Conservation (phyloP, 176 grass and related monocot genomes). For the Phoenix roebelenii region DNA sequence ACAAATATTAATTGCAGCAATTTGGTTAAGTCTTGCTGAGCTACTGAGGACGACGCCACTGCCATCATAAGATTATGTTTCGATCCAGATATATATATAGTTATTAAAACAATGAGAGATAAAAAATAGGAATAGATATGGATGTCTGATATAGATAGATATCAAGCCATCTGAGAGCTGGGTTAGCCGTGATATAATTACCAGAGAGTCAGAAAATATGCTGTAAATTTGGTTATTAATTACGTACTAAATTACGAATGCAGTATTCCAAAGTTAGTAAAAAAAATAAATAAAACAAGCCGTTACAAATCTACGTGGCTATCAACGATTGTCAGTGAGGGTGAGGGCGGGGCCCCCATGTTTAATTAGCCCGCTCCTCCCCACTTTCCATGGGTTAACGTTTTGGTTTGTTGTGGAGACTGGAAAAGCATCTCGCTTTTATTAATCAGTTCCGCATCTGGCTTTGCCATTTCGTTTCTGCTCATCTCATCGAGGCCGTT, state of each 20-base stretch:
- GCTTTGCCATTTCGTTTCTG: background rate
- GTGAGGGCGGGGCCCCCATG: too few relatives aligned
- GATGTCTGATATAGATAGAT: too few relatives aligned
- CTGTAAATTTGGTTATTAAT: background rate
- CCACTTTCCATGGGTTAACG: background rate
- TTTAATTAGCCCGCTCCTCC: background rate
- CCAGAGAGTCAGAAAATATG: background rate
- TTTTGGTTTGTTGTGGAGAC: too few relatives aligned
- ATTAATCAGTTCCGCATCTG: background rate
- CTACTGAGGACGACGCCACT: background rate
- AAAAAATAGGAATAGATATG: too few relatives aligned
- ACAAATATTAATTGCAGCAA: background rate
- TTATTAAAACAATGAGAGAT: too few relatives aligned
- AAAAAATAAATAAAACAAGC: background rate
- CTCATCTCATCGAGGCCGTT: background rate
- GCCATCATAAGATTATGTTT: background rate
- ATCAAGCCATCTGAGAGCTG: too few relatives aligned
- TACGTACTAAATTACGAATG: too few relatives aligned
- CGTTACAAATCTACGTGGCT: slow-evolving; percentile 11
- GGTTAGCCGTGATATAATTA: too few relatives aligned
- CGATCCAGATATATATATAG: too few relatives aligned
- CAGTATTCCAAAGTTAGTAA: too few relatives aligned
- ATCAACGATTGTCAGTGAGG: background rate
- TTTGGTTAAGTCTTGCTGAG: slow-evolving; percentile 5
- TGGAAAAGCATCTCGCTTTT: background rate